A percentile compares a stretch with the other conserved stretches of the same genome.
Evolutionary conservation across 441 rosid genomes (phyloP).

Genomic region (Pelargonium exstipulatum): DNA sequence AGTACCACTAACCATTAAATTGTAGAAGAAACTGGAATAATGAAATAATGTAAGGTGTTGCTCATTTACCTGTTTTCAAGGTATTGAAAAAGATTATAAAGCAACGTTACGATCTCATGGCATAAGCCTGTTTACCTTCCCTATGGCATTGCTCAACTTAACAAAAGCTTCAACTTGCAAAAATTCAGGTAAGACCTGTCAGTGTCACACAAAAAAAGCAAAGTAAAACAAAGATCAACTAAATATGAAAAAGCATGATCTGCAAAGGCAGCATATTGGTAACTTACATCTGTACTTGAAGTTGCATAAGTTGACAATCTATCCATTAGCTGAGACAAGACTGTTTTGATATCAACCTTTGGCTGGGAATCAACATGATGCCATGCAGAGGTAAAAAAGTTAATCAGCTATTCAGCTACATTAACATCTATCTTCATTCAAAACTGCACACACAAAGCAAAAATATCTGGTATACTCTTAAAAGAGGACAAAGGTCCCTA

Average conservation of each 20-base stretch:
- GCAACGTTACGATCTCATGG: conserved; percentile 13
- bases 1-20: neutral
- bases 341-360: conserved; percentile 54
- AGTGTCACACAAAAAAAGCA: conserved; percentile 12
- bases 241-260: conserved; percentile 13
- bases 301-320: conserved; percentile 66
- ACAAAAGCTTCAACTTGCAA: conserved; percentile 69
- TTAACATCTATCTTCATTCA: neutral
- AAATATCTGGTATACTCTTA: neutral
- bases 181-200: conserved; percentile 57
- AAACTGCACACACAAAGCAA: neutral
- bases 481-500: neutral
- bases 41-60: neutral
- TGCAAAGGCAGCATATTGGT: conserved; percentile 13
- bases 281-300: conserved; percentile 56
- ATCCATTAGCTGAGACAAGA: conserved; percentile 59
- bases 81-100: conserved; percentile 11
- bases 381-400: conserved; percentile 9
- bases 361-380: conserved; percentile 39
- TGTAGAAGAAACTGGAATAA: neutral
- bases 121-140: conserved; percentile 39
- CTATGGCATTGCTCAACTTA: conserved; percentile 60
- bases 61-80: neutral
- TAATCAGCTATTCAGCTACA: neutral
- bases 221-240: conserved; percentile 13